Conservation (phyloP, 768 basidiomycete species). For the Rhizopogon vinicolor region DNA sequence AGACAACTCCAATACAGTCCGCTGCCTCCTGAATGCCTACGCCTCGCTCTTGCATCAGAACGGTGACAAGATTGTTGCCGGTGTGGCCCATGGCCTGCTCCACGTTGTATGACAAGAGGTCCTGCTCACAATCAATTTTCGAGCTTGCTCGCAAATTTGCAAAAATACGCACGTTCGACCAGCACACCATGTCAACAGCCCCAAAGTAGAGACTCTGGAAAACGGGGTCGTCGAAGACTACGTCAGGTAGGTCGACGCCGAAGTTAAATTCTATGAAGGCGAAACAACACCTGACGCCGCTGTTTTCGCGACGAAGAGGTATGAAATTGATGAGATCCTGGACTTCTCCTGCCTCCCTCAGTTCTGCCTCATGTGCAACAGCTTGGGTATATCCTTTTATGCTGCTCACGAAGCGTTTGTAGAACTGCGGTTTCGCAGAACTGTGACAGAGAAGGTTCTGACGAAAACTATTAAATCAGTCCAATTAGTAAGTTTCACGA, state of each 20-base stretch:
- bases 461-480: slow-evolving; percentile 39
- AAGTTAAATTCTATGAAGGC: slow-evolving; percentile 56
- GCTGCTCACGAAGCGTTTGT: slow-evolving; percentile 49
- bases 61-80: slow-evolving; percentile 66
- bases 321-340: slow-evolving; percentile 51
- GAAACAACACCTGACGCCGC: slow-evolving; percentile 63
- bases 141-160: not conserved
- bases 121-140: slow-evolving; percentile 30
- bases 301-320: slow-evolving; percentile 63
- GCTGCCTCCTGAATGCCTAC: slow-evolving; percentile 54
- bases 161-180: slow-evolving; percentile 54
- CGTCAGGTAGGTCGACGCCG: slow-evolving; percentile 60
- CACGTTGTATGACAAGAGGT: slow-evolving; percentile 69
- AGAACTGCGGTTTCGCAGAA: slow-evolving; percentile 32
- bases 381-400: slow-evolving; percentile 52
- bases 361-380: slow-evolving; percentile 54
- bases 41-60: slow-evolving; percentile 54
- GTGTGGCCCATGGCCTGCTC: slow-evolving; percentile 62
- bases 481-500: not conserved
- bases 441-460: slow-evolving; percentile 30
- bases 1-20: slow-evolving; percentile 51
- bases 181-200: slow-evolving; percentile 63
- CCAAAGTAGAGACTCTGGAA: slow-evolving; percentile 54
- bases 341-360: slow-evolving; percentile 51
- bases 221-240: slow-evolving; percentile 50